These are phyloP conservation scores for Scenedesmus sp. DNA, from an alignment of 163 green algal species.

Conservation along the genomic window DNA sequence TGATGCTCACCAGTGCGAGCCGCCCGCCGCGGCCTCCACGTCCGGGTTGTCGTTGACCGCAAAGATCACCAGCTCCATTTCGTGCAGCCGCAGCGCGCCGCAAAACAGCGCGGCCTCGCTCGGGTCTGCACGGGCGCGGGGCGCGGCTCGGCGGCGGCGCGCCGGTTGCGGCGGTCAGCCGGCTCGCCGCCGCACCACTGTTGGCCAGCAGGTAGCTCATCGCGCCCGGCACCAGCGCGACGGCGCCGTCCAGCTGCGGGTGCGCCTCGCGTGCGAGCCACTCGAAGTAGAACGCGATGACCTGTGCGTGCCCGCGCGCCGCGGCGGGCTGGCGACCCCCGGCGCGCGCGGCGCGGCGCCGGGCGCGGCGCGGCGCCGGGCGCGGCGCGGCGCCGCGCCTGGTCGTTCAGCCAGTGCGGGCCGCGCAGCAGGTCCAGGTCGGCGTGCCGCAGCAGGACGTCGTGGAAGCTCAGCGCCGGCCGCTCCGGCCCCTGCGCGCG, in stretches of 20 bases:
- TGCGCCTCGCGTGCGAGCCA: constrained; percentile 46
- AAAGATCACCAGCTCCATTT: constrained; percentile 55
- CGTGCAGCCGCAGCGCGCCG: constrained; percentile 47
- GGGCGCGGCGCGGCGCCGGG: not conserved
- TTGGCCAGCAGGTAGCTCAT: constrained; percentile 53
- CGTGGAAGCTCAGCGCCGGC: constrained; percentile 62
- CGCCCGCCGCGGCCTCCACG: constrained; percentile 44
- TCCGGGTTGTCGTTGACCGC: constrained; percentile 73
- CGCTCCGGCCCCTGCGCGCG: too few relatives aligned
- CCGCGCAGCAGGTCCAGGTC: constrained; percentile 70
- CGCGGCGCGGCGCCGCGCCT: constrained; percentile 42
- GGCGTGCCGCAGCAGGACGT: constrained; percentile 62
- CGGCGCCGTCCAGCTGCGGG: not conserved
- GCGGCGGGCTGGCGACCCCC: not conserved
- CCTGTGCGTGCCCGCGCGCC: constrained; percentile 30
- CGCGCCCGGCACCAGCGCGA: constrained; percentile 44
- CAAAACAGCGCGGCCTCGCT: constrained; percentile 48
- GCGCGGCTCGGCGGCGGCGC: too few relatives aligned
- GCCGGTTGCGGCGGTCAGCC: too few relatives aligned
- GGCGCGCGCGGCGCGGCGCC: not conserved
- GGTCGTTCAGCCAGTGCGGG: constrained; percentile 81
- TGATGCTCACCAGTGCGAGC: constrained; percentile 68
- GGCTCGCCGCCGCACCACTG: not conserved
- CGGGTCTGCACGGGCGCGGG: constrained; percentile 40
- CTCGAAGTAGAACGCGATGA: constrained; percentile 69